Evolutionary conservation across 306 rosid species (phyloP).

Genomic region (Pterocarpus santalinus): DNA sequence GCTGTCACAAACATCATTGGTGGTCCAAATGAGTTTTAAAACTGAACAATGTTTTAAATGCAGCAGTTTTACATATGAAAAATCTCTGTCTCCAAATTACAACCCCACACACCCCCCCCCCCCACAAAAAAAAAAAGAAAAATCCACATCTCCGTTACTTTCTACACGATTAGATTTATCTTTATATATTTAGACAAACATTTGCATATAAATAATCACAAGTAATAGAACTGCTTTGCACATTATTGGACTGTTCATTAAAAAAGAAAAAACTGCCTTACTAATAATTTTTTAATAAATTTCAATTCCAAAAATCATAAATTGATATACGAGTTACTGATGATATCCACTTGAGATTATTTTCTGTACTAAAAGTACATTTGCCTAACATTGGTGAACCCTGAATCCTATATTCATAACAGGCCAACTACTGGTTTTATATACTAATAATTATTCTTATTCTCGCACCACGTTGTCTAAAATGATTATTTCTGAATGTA

Average conservation of each 20-base stretch:
- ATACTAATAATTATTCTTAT: background rate
- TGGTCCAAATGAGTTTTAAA: conserved; percentile 3
- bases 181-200: background rate
- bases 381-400: background rate
- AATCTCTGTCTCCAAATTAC: too few species aligned
- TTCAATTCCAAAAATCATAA: background rate
- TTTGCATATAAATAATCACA: background rate
- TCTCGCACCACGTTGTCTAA: conserved; percentile 2
- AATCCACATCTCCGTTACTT: background rate
- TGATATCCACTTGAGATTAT: background rate
- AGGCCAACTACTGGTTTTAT: background rate
- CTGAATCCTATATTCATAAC: background rate
- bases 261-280: background rate
- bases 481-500: conserved; percentile 37
- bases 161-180: background rate
- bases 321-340: background rate
- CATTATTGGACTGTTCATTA: too few species aligned
- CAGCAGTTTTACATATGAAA: too few species aligned
- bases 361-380: background rate
- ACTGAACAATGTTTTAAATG: background rate
- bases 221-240: background rate
- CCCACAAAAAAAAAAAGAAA: too few species aligned
- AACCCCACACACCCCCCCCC: too few species aligned
- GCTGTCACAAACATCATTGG: background rate
- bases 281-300: background rate